These are phyloP conservation scores for Leccinum longicurvipes DNA, from an alignment of 768 basidiomycete genomes.

Conservation along the genomic window DNA sequence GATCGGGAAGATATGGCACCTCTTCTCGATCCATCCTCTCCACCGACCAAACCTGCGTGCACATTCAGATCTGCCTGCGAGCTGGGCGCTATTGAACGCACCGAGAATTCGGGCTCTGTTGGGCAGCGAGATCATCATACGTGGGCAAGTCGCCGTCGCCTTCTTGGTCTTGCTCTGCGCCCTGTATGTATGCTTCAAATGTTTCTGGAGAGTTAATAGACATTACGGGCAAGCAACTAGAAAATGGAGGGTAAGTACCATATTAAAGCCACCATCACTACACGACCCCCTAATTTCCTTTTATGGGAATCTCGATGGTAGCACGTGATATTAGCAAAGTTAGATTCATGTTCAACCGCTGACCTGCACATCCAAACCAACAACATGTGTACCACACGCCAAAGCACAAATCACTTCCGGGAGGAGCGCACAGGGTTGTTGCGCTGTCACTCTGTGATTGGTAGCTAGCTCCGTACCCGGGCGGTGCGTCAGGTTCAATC, in stretches of 20 bases:
- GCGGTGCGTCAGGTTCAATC: no score
- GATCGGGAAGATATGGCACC: constrained; percentile 39
- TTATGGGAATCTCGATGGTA: neutral
- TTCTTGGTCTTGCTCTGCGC: constrained; percentile 40
- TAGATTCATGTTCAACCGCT: neutral
- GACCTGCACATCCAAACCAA: neutral
- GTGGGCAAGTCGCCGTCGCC: constrained; percentile 64
- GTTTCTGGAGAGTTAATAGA: constrained; percentile 19
- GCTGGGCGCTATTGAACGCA: constrained; percentile 28
- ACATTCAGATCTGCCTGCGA: neutral
- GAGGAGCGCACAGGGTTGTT: no score
- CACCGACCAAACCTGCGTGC: constrained; percentile 74
- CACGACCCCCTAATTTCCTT: neutral
- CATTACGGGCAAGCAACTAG: constrained; percentile 11
- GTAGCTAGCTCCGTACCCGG: neutral
- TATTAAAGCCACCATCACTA: no score
- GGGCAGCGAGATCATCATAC: constrained; percentile 74
- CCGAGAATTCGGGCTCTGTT: constrained; percentile 84
- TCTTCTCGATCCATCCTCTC: constrained; percentile 87
- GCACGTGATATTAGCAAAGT: constrained; percentile 12
- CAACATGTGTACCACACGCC: neutral
- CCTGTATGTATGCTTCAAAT: constrained; percentile 27
- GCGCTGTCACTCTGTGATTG: neutral
- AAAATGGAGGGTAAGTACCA: neutral
- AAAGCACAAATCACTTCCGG: neutral